Conservation (phyloP, 2,329 filamentous ascomycete genomes). For the Sarocladiaceae sp. region DNA sequence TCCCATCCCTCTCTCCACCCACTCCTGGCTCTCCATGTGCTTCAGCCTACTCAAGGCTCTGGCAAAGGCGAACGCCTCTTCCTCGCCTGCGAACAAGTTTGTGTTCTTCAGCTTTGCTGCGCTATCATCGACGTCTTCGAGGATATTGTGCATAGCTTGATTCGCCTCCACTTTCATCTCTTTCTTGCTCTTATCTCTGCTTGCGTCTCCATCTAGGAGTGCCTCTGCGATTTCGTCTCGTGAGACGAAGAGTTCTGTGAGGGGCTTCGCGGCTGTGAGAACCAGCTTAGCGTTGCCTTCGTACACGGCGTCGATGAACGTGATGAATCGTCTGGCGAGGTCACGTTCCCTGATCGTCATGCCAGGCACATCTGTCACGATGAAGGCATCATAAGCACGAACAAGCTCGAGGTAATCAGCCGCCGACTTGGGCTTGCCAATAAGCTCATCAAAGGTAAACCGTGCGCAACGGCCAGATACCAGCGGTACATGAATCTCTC, state of each 20-base stretch:
- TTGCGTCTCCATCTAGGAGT: constrained; percentile 45
- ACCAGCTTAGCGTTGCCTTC: constrained; percentile 92
- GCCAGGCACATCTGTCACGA: constrained; percentile 84
- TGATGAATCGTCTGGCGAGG: constrained; percentile 89
- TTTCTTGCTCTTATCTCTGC: constrained; percentile 15
- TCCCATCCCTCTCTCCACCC: constrained; percentile 80
- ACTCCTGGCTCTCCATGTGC: constrained; percentile 93
- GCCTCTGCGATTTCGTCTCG: constrained; percentile 60
- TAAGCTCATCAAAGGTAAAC: constrained; percentile 91
- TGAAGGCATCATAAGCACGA: constrained; percentile 84
- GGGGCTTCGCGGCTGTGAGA: constrained; percentile 80
- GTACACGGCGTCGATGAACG: constrained; percentile 95
- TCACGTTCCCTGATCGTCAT: constrained; percentile 88
- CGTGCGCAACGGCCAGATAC: constrained; percentile 84
- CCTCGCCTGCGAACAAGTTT: constrained; percentile 86
- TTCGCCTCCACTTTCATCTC: constrained; percentile 41
- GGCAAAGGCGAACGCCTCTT: constrained; percentile 95
- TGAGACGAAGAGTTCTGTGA: constrained; percentile 82
- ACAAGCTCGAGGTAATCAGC: constrained; percentile 94
- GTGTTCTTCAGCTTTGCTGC: constrained; percentile 81
- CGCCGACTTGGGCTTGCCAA: constrained; percentile 81
- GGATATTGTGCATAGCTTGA: constrained; percentile 71
- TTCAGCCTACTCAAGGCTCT: constrained; percentile 76
- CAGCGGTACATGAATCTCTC: constrained; percentile 80
- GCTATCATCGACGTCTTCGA: constrained; percentile 84